Evolutionary conservation across 371 early-diverging fungal species (phyloP), one percentile per base, ranked within the genome.

Genomic region (Apophysomyces sp.): DNA sequence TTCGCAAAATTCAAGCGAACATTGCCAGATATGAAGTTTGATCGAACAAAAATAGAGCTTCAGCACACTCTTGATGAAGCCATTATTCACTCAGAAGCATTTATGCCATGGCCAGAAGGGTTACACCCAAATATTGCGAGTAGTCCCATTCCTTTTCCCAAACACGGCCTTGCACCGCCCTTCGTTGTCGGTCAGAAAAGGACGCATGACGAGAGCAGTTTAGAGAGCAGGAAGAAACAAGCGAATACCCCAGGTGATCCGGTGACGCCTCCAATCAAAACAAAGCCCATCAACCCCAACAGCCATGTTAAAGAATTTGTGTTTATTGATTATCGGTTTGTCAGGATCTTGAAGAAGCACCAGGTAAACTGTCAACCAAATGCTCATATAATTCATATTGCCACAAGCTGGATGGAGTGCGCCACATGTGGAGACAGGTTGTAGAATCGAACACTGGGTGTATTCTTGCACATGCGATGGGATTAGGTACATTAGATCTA

Each of bases 391-490:
- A n/a, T n/a, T n/a, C n/a, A n/a, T n/a, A 44, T 44, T 16, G 18
- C 6, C 6, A 18, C 9, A 62, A 87, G 78, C 61, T 91, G 5
- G 89, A 92, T 27, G 95, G 94, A 0, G 65, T 94, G 0, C 74
- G 78, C 15, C 94, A 94, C 67, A 77, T 94, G 74, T 95, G 94
- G 93, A 82, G 82, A 24, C 87, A 88, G 28, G 62, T 90, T 1
- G 81, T 92, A 18, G 85, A 86, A 82, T 67, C 83, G 54, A 73
- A 83, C 21, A 67, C 70, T 39, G 96, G 96, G 0, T 93, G 95
- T 55, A 84, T 96, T 16, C 78, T 98, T 30, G 94, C 94, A 0
- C 95, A 96, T 75, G 81, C 90, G 4, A 95, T 97, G 95, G 97
- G 97, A 0, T 72, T 95, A 21, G 96, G 90, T 64, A 62, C 52